Evolutionary conservation across 2,329 filamentous ascomycete genomes (phyloP).

Genomic region (Penicillium sp.): DNA sequence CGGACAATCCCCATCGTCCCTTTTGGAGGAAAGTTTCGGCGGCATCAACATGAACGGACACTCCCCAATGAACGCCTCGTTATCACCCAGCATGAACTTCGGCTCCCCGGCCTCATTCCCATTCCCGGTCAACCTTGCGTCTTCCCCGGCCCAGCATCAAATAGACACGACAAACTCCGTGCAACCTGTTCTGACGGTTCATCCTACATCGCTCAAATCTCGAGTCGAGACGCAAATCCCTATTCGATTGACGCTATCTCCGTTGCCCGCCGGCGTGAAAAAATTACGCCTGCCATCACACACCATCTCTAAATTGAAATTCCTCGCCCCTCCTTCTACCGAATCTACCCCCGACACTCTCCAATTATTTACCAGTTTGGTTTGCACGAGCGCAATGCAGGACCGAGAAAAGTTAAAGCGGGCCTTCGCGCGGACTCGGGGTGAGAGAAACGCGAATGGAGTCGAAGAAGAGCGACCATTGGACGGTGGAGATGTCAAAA

Average conservation of each 20-base stretch:
- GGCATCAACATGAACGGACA: slow-evolving; percentile 46
- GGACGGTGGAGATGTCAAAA: slow-evolving; percentile 90
- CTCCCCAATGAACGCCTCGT: slow-evolving; percentile 40
- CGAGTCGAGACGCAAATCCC: slow-evolving; percentile 96
- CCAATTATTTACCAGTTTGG: slow-evolving; percentile 75
- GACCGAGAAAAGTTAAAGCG: slow-evolving; percentile 64
- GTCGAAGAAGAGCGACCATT: slow-evolving; percentile 68
- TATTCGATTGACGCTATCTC: slow-evolving; percentile 74
- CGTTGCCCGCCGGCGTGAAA: slow-evolving; percentile 71
- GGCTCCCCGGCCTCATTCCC: slow-evolving; percentile 29
- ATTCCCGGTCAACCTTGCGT: slow-evolving; percentile 39
- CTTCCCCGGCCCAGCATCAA: slow-evolving; percentile 28
- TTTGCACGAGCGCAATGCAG: slow-evolving; percentile 90
- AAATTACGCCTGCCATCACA: slow-evolving; percentile 83
- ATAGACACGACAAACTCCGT: slow-evolving; percentile 32
- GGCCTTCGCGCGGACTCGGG: slow-evolving; percentile 61
- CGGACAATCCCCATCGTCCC: slow-evolving; percentile 43
- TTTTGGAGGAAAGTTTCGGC: slow-evolving; percentile 46
- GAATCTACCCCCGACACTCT: slow-evolving; percentile 69
- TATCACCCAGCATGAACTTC: slow-evolving; percentile 40
- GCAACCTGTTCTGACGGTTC: slow-evolving; percentile 55
- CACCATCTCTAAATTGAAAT: slow-evolving; percentile 91
- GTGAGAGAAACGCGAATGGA: slow-evolving; percentile 35
- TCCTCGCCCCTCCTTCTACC: slow-evolving; percentile 70
- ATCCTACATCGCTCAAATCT: slow-evolving; percentile 73